Evolutionary conservation across 1,284 basidiomycete genomes (phyloP).

Genomic region (Hortiboletus rubellus): DNA sequence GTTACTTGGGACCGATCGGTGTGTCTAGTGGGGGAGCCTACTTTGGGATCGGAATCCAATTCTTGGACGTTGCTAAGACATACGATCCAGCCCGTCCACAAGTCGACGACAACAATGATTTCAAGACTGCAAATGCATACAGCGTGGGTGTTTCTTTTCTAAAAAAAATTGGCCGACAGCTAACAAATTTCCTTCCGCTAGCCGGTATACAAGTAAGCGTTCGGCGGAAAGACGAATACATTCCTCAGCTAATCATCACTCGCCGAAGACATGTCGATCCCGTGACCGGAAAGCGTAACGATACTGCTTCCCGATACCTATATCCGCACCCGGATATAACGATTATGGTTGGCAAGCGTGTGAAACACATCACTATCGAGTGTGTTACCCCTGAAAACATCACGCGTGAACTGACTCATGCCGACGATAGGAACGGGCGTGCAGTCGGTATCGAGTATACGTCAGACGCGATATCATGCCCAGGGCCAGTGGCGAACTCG

Average conservation of each 20-base stretch:
- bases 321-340: conserved; percentile 45
- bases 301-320: conserved; percentile 56
- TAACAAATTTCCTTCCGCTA: neutral
- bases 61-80: conserved; percentile 41
- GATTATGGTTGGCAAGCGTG: too few species aligned
- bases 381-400: conserved; percentile 16
- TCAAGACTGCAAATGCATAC: conserved; percentile 35
- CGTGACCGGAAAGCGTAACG: conserved; percentile 55
- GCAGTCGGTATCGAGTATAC: conserved; percentile 60
- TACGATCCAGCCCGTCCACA: conserved; percentile 46
- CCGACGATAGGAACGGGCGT: conserved; percentile 41
- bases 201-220: conserved; percentile 12
- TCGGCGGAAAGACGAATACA: too few species aligned
- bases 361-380: too few species aligned
- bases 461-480: conserved; percentile 36
- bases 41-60: conserved; percentile 34
- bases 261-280: conserved; percentile 48
- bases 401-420: neutral
- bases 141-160: neutral
- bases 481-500: conserved; percentile 20
- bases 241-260: neutral
- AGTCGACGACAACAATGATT: conserved; percentile 47
- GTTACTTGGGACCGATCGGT: conserved; percentile 53
- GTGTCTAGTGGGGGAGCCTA: conserved; percentile 40
- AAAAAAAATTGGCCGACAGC: neutral